These are phyloP conservation scores for Eucalyptus pumila DNA, from an alignment of 345 rosid genomes.

Conservation along the genomic window DNA sequence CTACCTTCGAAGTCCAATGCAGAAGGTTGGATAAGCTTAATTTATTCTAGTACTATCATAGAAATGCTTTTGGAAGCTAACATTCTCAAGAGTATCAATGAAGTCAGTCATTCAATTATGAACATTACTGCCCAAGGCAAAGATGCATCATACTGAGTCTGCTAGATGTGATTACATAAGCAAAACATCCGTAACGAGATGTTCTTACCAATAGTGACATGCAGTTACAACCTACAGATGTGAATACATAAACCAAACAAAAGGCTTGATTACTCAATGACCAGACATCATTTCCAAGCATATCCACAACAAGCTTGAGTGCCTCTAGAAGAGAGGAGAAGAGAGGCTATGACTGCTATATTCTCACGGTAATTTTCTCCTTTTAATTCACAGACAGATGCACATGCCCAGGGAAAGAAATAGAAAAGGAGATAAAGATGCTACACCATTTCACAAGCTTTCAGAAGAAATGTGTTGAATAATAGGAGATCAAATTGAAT, in stretches of 20 bases:
- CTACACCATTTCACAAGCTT: constrained; percentile 39
- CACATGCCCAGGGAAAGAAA: not conserved
- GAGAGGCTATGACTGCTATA: not conserved
- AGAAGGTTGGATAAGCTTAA: not conserved
- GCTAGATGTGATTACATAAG: not conserved
- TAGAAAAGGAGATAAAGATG: not conserved
- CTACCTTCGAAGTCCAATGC: not conserved
- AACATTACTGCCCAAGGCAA: not conserved
- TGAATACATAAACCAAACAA: not conserved
- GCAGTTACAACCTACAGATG: not conserved
- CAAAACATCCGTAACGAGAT: not conserved
- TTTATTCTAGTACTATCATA: not conserved
- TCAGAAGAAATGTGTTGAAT: constrained; percentile 54
- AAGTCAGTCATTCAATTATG: not conserved
- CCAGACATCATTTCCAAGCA: not conserved
- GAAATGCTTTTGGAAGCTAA: not conserved
- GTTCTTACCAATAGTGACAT: not conserved
- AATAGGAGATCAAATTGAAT: constrained; percentile 31
- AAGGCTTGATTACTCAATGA: not conserved
- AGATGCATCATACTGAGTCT: not conserved
- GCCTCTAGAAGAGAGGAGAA: not conserved
- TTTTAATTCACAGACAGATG: not conserved
- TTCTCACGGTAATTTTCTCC: not conserved
- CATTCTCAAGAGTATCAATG: not conserved
- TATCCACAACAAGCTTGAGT: not conserved